Evolutionary conservation across 768 basidiomycete species (phyloP).

Genomic region (Lactarius deliciosus): DNA sequence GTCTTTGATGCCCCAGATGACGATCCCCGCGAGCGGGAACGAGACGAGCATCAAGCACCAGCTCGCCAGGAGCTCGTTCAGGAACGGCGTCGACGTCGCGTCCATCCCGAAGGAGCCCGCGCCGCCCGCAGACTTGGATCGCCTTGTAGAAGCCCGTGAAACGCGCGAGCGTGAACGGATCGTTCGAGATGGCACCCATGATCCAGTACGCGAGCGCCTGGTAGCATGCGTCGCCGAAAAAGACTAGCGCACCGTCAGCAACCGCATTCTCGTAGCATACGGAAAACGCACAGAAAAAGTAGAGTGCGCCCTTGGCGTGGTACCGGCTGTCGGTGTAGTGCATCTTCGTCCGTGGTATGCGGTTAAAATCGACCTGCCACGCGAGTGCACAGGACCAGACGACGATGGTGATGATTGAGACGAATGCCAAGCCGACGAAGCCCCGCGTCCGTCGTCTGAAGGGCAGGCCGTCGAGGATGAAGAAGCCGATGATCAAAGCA

Average conservation of each 20-base stretch:
- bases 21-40: slow-evolving; percentile 38
- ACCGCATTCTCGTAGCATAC: too few relatives aligned
- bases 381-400: slow-evolving; percentile 43
- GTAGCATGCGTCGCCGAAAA: slow-evolving; percentile 40
- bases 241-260: slow-evolving; percentile 33
- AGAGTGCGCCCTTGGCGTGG: slow-evolving; percentile 40
- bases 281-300: slow-evolving; percentile 40
- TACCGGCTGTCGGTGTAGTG: slow-evolving; percentile 39
- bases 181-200: slow-evolving; percentile 46
- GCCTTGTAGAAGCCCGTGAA: slow-evolving; percentile 48
- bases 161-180: slow-evolving; percentile 46
- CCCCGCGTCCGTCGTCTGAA: slow-evolving; percentile 41
- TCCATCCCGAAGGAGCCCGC: slow-evolving; percentile 49
- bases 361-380: slow-evolving; percentile 45
- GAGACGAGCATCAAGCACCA: slow-evolving; percentile 40
- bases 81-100: slow-evolving; percentile 43
- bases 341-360: slow-evolving; percentile 27
- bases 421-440: slow-evolving; percentile 39
- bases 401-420: slow-evolving; percentile 36
- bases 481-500: slow-evolving; percentile 43
- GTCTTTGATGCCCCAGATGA: slow-evolving; percentile 40
- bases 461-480: slow-evolving; percentile 40
- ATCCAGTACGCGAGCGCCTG: slow-evolving; percentile 43
- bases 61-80: slow-evolving; percentile 43
- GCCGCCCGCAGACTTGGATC: slow-evolving; percentile 38